phyloP scores from a whole-genome alignment of 1,284 basidiomycete species.

The Trametes sp. region DNA sequence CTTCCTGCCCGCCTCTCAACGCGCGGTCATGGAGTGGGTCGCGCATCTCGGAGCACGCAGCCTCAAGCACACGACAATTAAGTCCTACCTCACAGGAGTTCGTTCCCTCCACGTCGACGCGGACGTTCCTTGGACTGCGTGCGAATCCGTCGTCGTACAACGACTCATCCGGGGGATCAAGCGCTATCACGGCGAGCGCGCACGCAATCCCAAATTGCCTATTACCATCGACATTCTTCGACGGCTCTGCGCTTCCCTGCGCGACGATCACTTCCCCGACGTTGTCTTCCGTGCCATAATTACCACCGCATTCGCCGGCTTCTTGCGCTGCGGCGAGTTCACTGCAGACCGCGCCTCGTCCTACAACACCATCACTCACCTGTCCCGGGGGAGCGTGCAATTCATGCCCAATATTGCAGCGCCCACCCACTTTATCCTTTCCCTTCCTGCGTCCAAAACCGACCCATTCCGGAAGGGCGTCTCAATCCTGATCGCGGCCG shows the following conservation, averaged over 20 bases:
- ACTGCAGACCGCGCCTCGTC: conserved; percentile 28
- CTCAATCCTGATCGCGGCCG: conserved; percentile 38
- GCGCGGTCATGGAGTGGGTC: conserved; percentile 42
- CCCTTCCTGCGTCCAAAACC: conserved; percentile 48
- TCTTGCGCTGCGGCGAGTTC: conserved; percentile 44
- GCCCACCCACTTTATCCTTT: conserved; percentile 39
- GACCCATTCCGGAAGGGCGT: conserved; percentile 48
- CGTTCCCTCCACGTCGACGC: conserved; percentile 37
- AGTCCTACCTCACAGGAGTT: conserved; percentile 37
- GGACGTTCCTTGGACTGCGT: conserved; percentile 35
- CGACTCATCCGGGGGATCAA: conserved; percentile 41
- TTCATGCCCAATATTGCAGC: conserved; percentile 37
- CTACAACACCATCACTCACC: conserved; percentile 36
- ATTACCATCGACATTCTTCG: conserved; percentile 36
- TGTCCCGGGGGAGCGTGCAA: conserved; percentile 36
- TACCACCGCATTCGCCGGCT: conserved; percentile 41
- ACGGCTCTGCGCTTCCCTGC: conserved; percentile 4
- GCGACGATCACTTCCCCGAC: conserved; percentile 18
- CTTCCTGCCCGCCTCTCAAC: conserved; percentile 41
- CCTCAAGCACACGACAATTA: conserved; percentile 42
- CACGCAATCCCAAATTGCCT: conserved; percentile 33
- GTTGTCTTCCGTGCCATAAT: conserved; percentile 33
- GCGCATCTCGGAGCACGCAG: conserved; percentile 4
- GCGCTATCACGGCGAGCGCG: conserved; percentile 37
- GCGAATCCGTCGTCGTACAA: conserved; percentile 35